phyloP scores from a whole-genome alignment of 2,329 filamentous ascomycete genomes.

The Xylariaceae sp. region DNA sequence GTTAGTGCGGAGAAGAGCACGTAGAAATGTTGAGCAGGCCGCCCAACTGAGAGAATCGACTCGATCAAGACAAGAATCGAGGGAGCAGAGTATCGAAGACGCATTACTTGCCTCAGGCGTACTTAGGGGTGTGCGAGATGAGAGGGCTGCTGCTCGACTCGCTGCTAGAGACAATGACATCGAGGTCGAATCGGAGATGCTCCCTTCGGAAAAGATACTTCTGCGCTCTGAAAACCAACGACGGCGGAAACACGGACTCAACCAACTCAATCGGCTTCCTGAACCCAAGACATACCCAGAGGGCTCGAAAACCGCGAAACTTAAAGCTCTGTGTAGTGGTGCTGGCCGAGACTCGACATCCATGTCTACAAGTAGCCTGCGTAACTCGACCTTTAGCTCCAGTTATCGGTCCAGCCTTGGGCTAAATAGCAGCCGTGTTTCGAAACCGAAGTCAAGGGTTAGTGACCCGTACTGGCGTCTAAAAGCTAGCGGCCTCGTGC shows the following conservation, averaged over 20 bases:
- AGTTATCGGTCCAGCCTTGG: conserved; percentile 39
- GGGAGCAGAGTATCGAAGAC: conserved; percentile 31
- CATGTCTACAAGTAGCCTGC: conserved; percentile 35
- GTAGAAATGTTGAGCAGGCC: conserved; percentile 21
- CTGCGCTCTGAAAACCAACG: conserved; percentile 35
- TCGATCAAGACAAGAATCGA: conserved; percentile 11
- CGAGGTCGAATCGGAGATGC: conserved; percentile 10
- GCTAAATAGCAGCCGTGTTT: conserved; percentile 37
- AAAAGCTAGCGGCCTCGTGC: conserved; percentile 46
- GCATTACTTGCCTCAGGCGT: conserved; percentile 35
- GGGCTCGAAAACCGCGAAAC: conserved; percentile 37
- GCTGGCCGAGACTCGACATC: conserved; percentile 33
- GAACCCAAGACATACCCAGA: conserved; percentile 30
- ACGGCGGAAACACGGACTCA: conserved; percentile 33
- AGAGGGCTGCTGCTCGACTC: conserved; percentile 30
- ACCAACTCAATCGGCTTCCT: conserved; percentile 30
- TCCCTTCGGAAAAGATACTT: conserved; percentile 27
- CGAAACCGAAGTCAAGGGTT: conserved; percentile 34
- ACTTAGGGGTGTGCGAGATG: conserved; percentile 33
- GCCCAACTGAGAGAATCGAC: conserved; percentile 27
- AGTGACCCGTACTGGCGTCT: conserved; percentile 43
- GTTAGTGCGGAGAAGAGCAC: conserved; percentile 28
- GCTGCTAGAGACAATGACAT: conserved; percentile 24
- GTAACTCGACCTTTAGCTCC: conserved; percentile 39
- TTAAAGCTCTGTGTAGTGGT: conserved; percentile 32